Evolutionary conservation across 2,329 filamentous ascomycete genomes (phyloP).

Genomic region (Fonsecaea pugnacius): DNA sequence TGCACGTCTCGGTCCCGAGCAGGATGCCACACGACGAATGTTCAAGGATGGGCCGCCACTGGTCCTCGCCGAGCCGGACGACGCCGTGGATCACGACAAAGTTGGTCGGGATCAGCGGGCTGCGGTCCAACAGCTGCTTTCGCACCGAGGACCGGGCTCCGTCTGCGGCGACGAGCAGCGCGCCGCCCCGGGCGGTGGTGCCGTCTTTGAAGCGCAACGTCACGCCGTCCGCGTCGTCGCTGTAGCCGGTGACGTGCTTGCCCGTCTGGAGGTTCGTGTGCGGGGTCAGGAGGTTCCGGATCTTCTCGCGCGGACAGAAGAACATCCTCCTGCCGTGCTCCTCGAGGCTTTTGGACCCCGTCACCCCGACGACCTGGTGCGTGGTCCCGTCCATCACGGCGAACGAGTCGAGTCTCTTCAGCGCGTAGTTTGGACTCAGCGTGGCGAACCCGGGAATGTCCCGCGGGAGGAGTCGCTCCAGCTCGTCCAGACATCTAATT

Average conservation of each 20-base stretch:
- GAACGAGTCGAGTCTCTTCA: not conserved
- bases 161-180: constrained; percentile 10
- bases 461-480: not conserved
- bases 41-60: constrained; percentile 7
- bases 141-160: constrained; percentile 7
- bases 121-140: constrained; percentile 1
- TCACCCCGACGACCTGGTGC: constrained; percentile 2
- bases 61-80: constrained; percentile 1
- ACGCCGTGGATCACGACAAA: not conserved
- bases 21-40: constrained; percentile 15
- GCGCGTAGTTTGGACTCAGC: constrained; percentile 2
- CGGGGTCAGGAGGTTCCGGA: not conserved
- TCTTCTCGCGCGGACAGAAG: not conserved
- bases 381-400: constrained; percentile 9
- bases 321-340: not conserved
- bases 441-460: constrained; percentile 3
- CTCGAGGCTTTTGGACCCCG: not conserved
- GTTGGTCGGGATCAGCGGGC: not conserved
- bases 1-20: not conserved
- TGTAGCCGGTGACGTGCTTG: constrained; percentile 8
- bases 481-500: constrained; percentile 5
- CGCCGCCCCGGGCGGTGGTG: constrained; percentile 8
- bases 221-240: constrained; percentile 10
- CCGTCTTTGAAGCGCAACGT: constrained; percentile 11
- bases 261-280: constrained; percentile 4